These are phyloP conservation scores for Lecanicillium sp. DNA, from an alignment of 2,329 filamentous ascomycete species.

Conservation along the genomic window DNA sequence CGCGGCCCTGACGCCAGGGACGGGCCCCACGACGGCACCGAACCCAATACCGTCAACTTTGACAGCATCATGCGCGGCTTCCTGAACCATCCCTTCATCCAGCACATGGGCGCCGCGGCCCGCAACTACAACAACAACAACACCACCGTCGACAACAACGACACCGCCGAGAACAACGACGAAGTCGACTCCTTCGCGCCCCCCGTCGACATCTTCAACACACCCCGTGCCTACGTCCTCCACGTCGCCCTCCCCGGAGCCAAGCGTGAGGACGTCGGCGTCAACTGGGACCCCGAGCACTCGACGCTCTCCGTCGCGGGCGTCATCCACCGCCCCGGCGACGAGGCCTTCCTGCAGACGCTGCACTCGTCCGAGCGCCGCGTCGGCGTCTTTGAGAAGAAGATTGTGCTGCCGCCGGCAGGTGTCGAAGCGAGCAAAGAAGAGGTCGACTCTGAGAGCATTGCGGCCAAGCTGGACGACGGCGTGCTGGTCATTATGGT, in stretches of 20 bases:
- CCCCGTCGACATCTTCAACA: constrained; percentile 71
- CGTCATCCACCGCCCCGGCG: constrained; percentile 65
- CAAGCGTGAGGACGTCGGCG: constrained; percentile 69
- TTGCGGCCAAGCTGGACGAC: constrained; percentile 72
- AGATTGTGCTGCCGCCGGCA: constrained; percentile 52
- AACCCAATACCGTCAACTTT: constrained; percentile 31
- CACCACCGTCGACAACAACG: constrained; percentile 13
- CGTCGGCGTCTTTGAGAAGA: constrained; percentile 69
- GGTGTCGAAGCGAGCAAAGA: constrained; percentile 40
- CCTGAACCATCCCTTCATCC: constrained; percentile 37
- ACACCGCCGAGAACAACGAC: constrained; percentile 12
- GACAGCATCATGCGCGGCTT: constrained; percentile 34
- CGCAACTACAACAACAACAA: constrained; percentile 21
- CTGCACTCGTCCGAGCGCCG: constrained; percentile 61
- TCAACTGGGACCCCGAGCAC: constrained; percentile 69
- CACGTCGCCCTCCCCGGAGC: constrained; percentile 74
- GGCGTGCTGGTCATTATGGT: constrained; percentile 72
- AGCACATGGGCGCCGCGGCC: constrained; percentile 34
- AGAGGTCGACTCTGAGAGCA: constrained; percentile 59
- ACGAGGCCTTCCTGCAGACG: constrained; percentile 61
- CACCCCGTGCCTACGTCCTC: constrained; percentile 56
- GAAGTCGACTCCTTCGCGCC: constrained; percentile 48
- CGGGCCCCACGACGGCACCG: constrained; percentile 20
- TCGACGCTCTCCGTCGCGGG: constrained; percentile 62
- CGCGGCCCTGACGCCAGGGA: constrained; percentile 19